A percentile compares a stretch with the other conserved stretches of the same genome.
Conservation (phyloP, 768 basidiomycete genomes). For the Lactarius vividus region DNA sequence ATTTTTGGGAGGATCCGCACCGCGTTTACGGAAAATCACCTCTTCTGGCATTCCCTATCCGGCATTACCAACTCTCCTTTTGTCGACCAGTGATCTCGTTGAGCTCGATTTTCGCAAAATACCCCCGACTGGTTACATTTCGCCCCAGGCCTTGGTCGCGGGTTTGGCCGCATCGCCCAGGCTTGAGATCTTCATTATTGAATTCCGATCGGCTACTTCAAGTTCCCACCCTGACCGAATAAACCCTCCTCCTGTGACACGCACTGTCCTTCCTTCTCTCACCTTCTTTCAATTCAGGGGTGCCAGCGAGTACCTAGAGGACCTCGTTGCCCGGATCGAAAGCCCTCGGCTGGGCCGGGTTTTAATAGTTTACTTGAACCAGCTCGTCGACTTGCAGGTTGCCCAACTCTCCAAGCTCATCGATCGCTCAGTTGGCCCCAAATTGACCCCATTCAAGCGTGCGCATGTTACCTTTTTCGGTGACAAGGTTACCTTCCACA, state of each 20-base stretch:
- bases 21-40: neutral
- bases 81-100: neutral
- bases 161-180: neutral
- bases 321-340: neutral
- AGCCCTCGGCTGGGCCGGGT: neutral
- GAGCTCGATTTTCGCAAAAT: neutral
- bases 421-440: too few relatives aligned
- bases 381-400: neutral
- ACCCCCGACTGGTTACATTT: neutral
- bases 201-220: neutral
- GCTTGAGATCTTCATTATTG: neutral
- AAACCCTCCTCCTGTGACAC: neutral
- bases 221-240: neutral
- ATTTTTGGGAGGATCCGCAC: neutral
- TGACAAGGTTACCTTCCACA: too few relatives aligned
- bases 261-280: neutral
- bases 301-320: neutral
- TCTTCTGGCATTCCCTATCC: neutral
- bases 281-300: neutral
- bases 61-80: neutral
- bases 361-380: neutral
- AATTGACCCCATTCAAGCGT: too few relatives aligned
- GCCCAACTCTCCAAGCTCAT: too few relatives aligned
- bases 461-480: too few relatives aligned
- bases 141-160: neutral